phyloP scores from a whole-genome alignment of 495 filamentous ascomycete genomes.

The Talaromyces adpressus region DNA sequence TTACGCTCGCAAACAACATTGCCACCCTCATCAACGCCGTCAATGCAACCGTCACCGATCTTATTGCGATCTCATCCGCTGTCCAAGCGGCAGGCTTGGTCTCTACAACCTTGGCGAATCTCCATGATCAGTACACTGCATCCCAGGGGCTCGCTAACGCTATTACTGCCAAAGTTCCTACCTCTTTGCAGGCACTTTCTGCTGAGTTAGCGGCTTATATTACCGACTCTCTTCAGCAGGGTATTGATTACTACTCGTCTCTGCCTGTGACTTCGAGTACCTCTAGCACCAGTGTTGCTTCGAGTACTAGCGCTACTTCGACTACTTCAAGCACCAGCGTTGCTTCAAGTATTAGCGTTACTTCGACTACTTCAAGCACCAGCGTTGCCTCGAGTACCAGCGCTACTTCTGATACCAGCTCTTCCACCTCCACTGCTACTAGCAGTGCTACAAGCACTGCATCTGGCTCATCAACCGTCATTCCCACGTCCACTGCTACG shows the following conservation, averaged over 20 bases:
- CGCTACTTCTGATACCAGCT: neutral
- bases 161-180: constrained; percentile 1
- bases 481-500: neutral
- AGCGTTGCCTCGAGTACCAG: neutral
- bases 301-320: neutral
- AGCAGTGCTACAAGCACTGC: neutral
- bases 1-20: neutral
- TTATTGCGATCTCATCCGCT: neutral
- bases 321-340: neutral
- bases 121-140: neutral
- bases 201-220: neutral
- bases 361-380: neutral
- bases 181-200: neutral
- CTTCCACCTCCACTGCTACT: neutral
- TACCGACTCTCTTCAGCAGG: neutral
- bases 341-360: neutral
- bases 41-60: constrained; percentile 1
- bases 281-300: neutral
- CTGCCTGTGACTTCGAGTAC: neutral
- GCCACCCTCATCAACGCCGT: neutral
- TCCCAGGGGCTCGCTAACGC: neutral
- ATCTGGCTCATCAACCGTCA: neutral
- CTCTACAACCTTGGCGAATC: neutral
- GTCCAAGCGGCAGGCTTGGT: neutral
- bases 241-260: constrained; percentile 3